Conservation (phyloP, 352 stramenopile genomes). For the Phytophthora ohioensis region DNA sequence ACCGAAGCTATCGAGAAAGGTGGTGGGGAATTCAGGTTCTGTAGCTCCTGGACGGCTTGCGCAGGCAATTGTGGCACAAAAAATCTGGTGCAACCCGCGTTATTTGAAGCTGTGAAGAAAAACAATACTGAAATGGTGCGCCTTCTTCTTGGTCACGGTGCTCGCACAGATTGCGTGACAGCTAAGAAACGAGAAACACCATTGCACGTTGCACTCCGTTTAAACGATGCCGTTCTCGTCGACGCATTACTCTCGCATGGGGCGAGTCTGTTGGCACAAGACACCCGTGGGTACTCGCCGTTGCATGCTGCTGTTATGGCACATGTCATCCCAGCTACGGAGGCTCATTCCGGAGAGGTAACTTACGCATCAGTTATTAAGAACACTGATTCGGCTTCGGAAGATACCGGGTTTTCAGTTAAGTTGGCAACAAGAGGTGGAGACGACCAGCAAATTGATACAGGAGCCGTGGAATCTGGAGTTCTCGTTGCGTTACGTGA, state of each 20-base stretch:
- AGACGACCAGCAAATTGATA: too few species aligned
- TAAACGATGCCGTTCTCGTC: slow-evolving; percentile 54
- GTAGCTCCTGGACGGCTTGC: slow-evolving; percentile 29
- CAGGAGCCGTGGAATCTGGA: slow-evolving; percentile 34
- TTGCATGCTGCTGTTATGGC: slow-evolving; percentile 59
- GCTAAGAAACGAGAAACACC: slow-evolving; percentile 51
- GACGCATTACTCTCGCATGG: slow-evolving; percentile 53
- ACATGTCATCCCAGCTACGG: slow-evolving; percentile 52
- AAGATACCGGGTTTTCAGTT: neutral
- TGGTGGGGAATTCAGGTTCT: slow-evolving; percentile 7
- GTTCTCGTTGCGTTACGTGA: slow-evolving; percentile 65
- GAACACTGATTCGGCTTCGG: too few species aligned
- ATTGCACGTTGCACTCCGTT: slow-evolving; percentile 54
- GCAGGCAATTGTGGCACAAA: slow-evolving; percentile 39
- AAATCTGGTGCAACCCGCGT: slow-evolving; percentile 51
- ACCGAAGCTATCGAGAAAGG: slow-evolving; percentile 22
- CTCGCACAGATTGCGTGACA: slow-evolving; percentile 50
- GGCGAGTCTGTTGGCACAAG: slow-evolving; percentile 53
- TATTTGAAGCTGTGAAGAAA: slow-evolving; percentile 54
- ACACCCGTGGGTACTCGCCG: slow-evolving; percentile 45
- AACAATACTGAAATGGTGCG: slow-evolving; percentile 40
- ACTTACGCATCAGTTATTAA: slow-evolving; percentile 41
- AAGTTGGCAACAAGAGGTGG: too few species aligned
- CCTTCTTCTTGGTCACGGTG: slow-evolving; percentile 54
- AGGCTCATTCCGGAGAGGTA: slow-evolving; percentile 67